Base-by-base conservation (phyloP, 306 rosid genomes). In the Sphenostylis stenocarpa region DNA sequence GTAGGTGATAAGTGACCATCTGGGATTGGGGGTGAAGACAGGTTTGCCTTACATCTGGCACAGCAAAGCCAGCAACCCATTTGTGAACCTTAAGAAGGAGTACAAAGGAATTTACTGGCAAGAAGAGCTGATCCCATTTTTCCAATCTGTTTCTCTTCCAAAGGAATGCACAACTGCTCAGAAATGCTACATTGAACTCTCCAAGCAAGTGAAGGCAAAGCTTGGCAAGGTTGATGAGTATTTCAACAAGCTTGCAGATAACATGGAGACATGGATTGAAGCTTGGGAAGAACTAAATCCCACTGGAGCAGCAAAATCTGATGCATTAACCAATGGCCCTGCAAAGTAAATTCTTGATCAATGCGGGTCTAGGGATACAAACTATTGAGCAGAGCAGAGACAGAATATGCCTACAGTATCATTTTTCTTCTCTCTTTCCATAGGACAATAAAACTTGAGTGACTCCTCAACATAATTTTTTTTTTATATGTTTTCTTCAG, bases 101-200 rank as follows among this genome's bases (percentile, higher is more conserved):
- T 93, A 87, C 89, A 90, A 93, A 36, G 97, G 97, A 47, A 87
- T 93, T 65, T 89, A 75, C 87, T 93, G 97, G 97, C 96, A 93
- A 66, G 97, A 93, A 75, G 92, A 87, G 82, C 58, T 93, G 75
- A 82, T 93, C 71, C 97, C 96, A 34, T 93, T 93, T 69, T 93
- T 93, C 83, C 96, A 90, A 66, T 69, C 91, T 51, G 88, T 85
- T 8, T 76, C 85, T 28, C 85, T 93, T 34, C 84, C 96, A 38
- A 93, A 93, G 66, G 92, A 93, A 0, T 88, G 96, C 84, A 83
- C 85, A 47, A 83, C 90, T n/a, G 87, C 77, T 53, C 94, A 90
- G 88, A 70, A 83, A 41, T 92, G 97, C 85, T 92, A 90, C 83
- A 56, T 90, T 64, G 97, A 92, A 55, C 90, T 93, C 41, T 90